Conservation (phyloP, 306 rosid genomes). For the Pueraria montana region DNA sequence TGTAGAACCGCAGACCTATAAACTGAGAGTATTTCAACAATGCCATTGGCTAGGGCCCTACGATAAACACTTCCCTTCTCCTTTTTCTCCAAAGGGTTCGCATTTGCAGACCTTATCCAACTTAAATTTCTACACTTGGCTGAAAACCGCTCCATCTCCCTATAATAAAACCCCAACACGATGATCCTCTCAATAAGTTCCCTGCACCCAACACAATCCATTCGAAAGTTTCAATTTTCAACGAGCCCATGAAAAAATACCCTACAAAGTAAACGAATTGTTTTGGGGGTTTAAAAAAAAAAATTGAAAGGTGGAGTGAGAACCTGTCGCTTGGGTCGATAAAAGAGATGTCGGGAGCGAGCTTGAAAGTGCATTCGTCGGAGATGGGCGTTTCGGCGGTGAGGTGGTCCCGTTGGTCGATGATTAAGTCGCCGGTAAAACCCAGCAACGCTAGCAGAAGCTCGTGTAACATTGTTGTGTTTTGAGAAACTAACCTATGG, state of each 20-base stretch:
- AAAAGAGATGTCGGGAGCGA: conserved; percentile 88
- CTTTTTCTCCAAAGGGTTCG: conserved; percentile 46
- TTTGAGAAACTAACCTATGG: neutral
- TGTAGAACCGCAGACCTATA: conserved; percentile 88
- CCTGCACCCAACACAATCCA: conserved; percentile 67
- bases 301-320: conserved; percentile 27
- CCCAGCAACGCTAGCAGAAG: conserved; percentile 85
- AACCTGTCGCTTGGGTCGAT: conserved; percentile 89
- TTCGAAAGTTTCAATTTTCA: conserved; percentile 12
- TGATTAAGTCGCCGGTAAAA: conserved; percentile 93
- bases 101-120: conserved; percentile 82
- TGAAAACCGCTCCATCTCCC: conserved; percentile 90
- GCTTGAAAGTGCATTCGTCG: conserved; percentile 79
- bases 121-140: conserved; percentile 83
- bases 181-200: conserved; percentile 85
- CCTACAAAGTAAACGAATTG: neutral
- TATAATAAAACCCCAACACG: conserved; percentile 86
- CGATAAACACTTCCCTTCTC: conserved; percentile 84
- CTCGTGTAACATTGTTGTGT: conserved; percentile 81
- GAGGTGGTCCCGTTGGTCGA: conserved; percentile 73
- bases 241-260: neutral
- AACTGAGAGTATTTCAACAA: conserved; percentile 85
- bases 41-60: conserved; percentile 91
- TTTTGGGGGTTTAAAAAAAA: conserved; percentile 25
- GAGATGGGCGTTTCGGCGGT: conserved; percentile 64